Conservation (phyloP, 1,284 basidiomycete species). For the Microbotryum scabiosae region DNA sequence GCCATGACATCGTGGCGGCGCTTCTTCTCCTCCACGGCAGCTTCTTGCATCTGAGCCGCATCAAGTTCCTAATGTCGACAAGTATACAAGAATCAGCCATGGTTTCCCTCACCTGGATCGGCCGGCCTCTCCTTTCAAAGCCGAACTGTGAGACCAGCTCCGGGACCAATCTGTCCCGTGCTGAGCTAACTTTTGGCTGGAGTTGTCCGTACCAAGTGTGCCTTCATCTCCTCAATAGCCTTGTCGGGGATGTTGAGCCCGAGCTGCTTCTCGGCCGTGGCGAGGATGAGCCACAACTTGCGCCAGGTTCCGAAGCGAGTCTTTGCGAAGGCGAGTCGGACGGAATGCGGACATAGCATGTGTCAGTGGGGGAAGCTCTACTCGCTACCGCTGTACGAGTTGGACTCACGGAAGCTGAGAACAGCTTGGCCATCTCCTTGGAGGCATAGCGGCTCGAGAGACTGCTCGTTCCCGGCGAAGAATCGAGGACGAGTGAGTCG, state of each 20-base stretch:
- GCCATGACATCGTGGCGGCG: slow-evolving; percentile 99
- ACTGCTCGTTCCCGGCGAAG: slow-evolving; percentile 3
- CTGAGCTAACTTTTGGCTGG: background rate
- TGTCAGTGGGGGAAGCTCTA: background rate
- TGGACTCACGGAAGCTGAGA: slow-evolving; percentile 67
- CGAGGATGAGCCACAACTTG: slow-evolving; percentile 90
- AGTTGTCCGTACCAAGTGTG: slow-evolving; percentile 58
- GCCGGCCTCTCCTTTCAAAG: background rate
- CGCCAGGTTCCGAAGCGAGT: slow-evolving; percentile 97
- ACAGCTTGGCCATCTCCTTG: slow-evolving; percentile 95
- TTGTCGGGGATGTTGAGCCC: slow-evolving; percentile 82
- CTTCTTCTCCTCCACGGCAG: slow-evolving; percentile 92
- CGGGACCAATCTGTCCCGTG: too few relatives aligned
- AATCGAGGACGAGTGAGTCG: too few relatives aligned
- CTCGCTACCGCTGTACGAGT: background rate
- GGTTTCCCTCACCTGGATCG: background rate
- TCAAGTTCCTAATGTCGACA: slow-evolving; percentile 57
- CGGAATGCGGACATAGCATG: background rate
- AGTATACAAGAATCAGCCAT: background rate
- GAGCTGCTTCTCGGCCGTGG: slow-evolving; percentile 91
- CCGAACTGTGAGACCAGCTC: background rate
- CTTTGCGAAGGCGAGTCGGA: slow-evolving; percentile 43
- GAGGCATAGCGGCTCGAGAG: slow-evolving; percentile 84
- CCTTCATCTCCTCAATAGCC: slow-evolving; percentile 89
- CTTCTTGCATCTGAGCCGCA: slow-evolving; percentile 81